Evolutionary conservation across 1,284 basidiomycete species (phyloP).

Genomic region (Leccinum variabile): DNA sequence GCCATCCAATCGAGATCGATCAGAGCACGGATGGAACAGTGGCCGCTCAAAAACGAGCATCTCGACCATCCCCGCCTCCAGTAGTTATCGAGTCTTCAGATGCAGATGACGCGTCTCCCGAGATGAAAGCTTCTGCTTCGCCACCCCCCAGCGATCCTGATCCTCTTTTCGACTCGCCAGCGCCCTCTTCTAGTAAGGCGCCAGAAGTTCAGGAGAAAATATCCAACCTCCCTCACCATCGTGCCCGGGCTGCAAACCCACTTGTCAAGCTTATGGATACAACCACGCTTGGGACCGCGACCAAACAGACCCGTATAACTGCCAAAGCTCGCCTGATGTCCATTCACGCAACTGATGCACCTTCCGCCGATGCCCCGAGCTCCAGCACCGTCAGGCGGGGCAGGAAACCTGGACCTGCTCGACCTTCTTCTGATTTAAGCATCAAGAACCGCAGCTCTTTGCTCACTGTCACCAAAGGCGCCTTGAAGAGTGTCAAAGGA

Average conservation of each 20-base stretch:
- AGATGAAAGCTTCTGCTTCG: constrained; percentile 14
- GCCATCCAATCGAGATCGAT: constrained; percentile 34
- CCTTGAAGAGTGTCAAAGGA: constrained; percentile 48
- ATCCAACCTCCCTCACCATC: constrained; percentile 41
- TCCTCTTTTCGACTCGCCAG: constrained; percentile 35
- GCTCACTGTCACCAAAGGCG: constrained; percentile 48
- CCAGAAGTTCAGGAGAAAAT: constrained; percentile 9
- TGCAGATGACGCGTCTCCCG: background rate
- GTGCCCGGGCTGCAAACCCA: constrained; percentile 49
- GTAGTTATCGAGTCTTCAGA: background rate
- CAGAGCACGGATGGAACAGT: constrained; percentile 23
- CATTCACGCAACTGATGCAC: constrained; percentile 4
- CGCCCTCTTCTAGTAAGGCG: constrained; percentile 7
- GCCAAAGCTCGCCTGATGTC: constrained; percentile 46
- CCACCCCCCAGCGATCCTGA: constrained; percentile 20
- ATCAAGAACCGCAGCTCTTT: constrained; percentile 46
- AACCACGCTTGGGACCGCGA: constrained; percentile 23
- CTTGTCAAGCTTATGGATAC: constrained; percentile 51
- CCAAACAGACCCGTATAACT: constrained; percentile 41
- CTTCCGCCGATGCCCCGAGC: constrained; percentile 16
- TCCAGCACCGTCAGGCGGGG: constrained; percentile 17
- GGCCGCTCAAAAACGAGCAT: constrained; percentile 1
- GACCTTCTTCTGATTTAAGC: constrained; percentile 41
- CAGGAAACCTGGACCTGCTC: constrained; percentile 49
- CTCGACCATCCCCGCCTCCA: constrained; percentile 3